phyloP scores from a whole-genome alignment of 768 basidiomycete species.

The Flagelloscypha sp. region DNA sequence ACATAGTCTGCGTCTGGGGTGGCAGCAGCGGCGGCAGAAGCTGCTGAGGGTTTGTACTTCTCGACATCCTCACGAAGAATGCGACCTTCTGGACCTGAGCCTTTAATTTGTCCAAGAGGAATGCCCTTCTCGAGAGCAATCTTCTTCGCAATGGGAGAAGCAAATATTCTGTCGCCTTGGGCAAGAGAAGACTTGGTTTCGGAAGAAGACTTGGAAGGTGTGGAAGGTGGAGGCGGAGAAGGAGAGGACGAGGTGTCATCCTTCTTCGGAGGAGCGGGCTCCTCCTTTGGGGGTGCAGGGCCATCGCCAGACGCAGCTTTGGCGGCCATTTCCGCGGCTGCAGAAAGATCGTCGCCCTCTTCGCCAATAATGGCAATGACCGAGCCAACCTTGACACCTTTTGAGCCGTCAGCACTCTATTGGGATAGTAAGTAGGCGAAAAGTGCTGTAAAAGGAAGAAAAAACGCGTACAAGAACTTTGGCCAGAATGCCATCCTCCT shows the following conservation, averaged over 20 bases:
- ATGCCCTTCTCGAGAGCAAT: slow-evolving; percentile 92
- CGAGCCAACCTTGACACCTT: slow-evolving; percentile 79
- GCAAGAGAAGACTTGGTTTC: slow-evolving; percentile 49
- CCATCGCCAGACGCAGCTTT: slow-evolving; percentile 44
- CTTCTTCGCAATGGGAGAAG: slow-evolving; percentile 93
- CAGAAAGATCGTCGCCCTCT: slow-evolving; percentile 91
- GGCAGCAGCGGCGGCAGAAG: slow-evolving; percentile 34
- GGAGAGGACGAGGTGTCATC: slow-evolving; percentile 14
- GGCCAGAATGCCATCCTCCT: slow-evolving; percentile 92
- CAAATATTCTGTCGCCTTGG: slow-evolving; percentile 80
- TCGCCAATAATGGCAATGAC: slow-evolving; percentile 89
- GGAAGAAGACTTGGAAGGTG: slow-evolving; percentile 24
- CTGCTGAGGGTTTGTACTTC: slow-evolving; percentile 60
- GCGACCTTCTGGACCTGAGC: slow-evolving; percentile 87
- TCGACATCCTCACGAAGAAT: slow-evolving; percentile 95
- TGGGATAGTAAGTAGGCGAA: slow-evolving; percentile 5
- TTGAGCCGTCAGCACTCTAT: slow-evolving; percentile 77
- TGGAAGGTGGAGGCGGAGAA: slow-evolving; percentile 23
- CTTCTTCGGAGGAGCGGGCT: slow-evolving; percentile 22
- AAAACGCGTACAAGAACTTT: slow-evolving; percentile 80
- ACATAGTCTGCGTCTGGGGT: slow-evolving; percentile 64
- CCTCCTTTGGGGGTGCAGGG: slow-evolving; percentile 34
- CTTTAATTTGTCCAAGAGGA: slow-evolving; percentile 83
- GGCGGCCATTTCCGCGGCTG: slow-evolving; percentile 63
- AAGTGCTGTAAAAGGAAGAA: neutral